These are phyloP conservation scores for Alternaria conjuncta DNA, from an alignment of 2,329 filamentous ascomycete species.

Conservation along the genomic window DNA sequence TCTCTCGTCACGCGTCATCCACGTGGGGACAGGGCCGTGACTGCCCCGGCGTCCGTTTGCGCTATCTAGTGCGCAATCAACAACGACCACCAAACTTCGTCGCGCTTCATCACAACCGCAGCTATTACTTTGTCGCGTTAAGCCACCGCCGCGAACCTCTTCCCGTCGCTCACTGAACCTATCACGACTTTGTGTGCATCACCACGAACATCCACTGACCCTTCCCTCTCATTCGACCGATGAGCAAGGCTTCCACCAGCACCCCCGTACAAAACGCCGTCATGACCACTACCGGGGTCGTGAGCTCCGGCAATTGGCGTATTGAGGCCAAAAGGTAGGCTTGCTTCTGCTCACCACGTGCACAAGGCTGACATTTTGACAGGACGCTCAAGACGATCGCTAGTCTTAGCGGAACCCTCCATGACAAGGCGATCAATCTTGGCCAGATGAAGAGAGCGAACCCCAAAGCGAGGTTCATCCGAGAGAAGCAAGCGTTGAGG, in stretches of 20 bases:
- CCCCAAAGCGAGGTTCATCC: background rate
- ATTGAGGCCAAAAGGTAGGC: background rate
- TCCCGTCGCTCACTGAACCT: background rate
- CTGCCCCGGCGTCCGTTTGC: background rate
- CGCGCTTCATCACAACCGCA: background rate
- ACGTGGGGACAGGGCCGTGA: background rate
- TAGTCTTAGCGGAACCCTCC: background rate
- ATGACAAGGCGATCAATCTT: background rate
- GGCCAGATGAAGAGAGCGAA: background rate
- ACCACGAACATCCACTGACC: background rate
- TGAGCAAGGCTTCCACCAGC: background rate
- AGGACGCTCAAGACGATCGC: background rate
- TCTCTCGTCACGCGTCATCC: no score
- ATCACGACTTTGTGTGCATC: background rate
- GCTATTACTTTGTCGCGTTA: no score
- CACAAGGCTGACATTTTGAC: background rate
- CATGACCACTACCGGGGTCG: background rate
- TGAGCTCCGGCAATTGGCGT: background rate
- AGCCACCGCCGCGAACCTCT: background rate
- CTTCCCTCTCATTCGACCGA: background rate
- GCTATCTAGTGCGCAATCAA: background rate
- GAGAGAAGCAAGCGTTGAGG: background rate
- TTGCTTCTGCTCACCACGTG: background rate
- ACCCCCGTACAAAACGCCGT: background rate
- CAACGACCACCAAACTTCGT: background rate